Evolutionary conservation across 2,329 filamentous ascomycete species (phyloP), one percentile per base, ranked within the genome.

Genomic region (Didymella arachidicola): DNA sequence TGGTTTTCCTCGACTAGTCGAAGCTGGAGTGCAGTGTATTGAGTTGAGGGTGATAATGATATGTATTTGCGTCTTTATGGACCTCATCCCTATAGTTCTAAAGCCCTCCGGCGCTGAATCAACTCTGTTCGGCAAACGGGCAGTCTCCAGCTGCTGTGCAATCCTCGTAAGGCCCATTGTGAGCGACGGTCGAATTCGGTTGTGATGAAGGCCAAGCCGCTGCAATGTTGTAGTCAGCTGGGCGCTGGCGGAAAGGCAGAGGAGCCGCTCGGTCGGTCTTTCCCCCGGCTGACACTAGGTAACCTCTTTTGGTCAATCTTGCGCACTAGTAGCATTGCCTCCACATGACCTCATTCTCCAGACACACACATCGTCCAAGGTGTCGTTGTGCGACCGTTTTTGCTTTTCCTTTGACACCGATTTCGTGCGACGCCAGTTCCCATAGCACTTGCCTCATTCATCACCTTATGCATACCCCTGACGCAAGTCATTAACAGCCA

Each of bases 281-380:
- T 18, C 4, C 4, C n/a, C 57, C 57, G 57, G 39, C 47, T 60
- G 18, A n/a, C n/a, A n/a, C n/a, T n/a, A n/a, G n/a, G n/a, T 30
- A 38, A 2, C 47, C 36, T 7, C 8, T 42, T 42, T 32, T 4
- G 22, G 26, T 34, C 51, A 42, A 51, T 45, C 12, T 34, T 30
- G 12, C n/a, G 42, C 42, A 26, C 47, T 41, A 41, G 29, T 36
- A 25, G 44, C 38, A 45, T 30, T 12, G 29, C 10, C 55, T 38
- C 36, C 48, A 27, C 32, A 42, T 18, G 27, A 34, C 25, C 22
- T 38, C 26, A 14, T 27, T 38, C 34, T 7, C n/a, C 34, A 18
- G 7, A 38, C 14, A 10, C 34, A 38, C 14, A 10, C 34, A 43
- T 49, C 16, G 7, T 19, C 32, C 14, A 12, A 43, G 43, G 36